Evolutionary conservation across 192 early-diverging fungal species (phyloP).

Genomic region (Backusella tuberculispora): DNA sequence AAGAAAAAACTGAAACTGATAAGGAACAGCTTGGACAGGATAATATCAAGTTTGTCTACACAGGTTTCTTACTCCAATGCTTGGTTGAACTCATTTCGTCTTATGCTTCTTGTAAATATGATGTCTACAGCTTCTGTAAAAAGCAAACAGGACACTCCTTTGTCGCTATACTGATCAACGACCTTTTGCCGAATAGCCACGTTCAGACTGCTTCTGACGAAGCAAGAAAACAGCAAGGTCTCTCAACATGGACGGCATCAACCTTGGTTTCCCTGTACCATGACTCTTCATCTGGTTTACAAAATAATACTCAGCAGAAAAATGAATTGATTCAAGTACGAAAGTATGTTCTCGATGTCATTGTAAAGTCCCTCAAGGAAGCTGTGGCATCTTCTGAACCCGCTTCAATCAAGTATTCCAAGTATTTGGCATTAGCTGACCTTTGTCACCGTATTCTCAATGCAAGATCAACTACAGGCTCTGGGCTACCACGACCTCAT

Average conservation of each 20-base stretch:
- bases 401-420: conserved; percentile 64
- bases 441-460: conserved; percentile 70
- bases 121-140: conserved; percentile 64
- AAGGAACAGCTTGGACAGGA: conserved; percentile 22
- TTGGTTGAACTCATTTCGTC: conserved; percentile 87
- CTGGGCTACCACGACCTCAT: not conserved
- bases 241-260: conserved; percentile 71
- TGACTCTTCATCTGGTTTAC: conserved; percentile 37
- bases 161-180: conserved; percentile 65
- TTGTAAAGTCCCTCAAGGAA: conserved; percentile 67
- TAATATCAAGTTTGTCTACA: conserved; percentile 48
- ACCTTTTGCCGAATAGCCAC: conserved; percentile 63
- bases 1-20: conserved; percentile 27
- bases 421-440: conserved; percentile 69
- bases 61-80: conserved; percentile 85
- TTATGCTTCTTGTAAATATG: conserved; percentile 80
- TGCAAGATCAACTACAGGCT: conserved; percentile 42
- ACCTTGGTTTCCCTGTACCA: conserved; percentile 65
- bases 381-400: conserved; percentile 52
- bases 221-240: conserved; percentile 58
- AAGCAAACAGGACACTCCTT: conserved; percentile 52
- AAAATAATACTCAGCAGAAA: conserved; percentile 57
- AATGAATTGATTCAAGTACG: conserved; percentile 63
- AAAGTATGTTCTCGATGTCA: conserved; percentile 68
- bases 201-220: conserved; percentile 48